These are phyloP conservation scores for Hypoxylon sp. DNA, from an alignment of 2,329 filamentous ascomycete genomes.

Conservation along the genomic window DNA sequence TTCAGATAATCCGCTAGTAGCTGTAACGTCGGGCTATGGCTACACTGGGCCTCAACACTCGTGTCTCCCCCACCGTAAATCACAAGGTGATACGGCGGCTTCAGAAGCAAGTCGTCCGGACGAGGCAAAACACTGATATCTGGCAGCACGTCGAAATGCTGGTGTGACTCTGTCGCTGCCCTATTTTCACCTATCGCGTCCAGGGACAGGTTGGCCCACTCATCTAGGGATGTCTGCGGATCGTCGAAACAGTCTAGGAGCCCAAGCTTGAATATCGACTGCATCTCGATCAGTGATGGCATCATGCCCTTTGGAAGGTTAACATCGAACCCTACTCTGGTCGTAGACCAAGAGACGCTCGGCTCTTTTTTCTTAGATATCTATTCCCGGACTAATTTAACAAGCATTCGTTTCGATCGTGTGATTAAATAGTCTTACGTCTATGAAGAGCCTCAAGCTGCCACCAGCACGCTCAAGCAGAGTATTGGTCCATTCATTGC, in stretches of 20 bases:
- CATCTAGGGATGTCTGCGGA: constrained; percentile 52
- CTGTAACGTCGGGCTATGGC: constrained; percentile 63
- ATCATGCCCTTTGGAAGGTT: constrained; percentile 56
- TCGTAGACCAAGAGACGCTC: constrained; percentile 58
- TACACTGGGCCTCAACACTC: constrained; percentile 62
- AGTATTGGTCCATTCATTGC: constrained; percentile 61
- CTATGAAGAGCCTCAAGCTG: constrained; percentile 56
- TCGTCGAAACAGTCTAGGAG: constrained; percentile 57
- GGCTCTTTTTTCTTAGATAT: constrained; percentile 50
- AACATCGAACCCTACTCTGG: constrained; percentile 58
- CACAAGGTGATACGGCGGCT: constrained; percentile 65
- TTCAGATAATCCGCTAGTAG: constrained; percentile 63
- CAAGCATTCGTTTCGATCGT: constrained; percentile 53
- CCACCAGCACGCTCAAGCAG: constrained; percentile 58
- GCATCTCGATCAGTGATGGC: constrained; percentile 55
- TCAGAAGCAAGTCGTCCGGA: constrained; percentile 64
- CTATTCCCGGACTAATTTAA: constrained; percentile 21
- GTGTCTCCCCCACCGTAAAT: constrained; percentile 54
- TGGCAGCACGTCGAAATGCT: constrained; percentile 57
- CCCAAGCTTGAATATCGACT: constrained; percentile 55
- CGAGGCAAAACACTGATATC: constrained; percentile 59
- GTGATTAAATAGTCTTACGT: constrained; percentile 10
- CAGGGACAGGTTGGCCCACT: constrained; percentile 62
- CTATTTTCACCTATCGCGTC: constrained; percentile 52
- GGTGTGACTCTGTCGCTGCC: constrained; percentile 1